Evolutionary conservation across 345 rosid species (phyloP), one percentile per base, ranked within the genome.

Genomic region (Salix dunnii): DNA sequence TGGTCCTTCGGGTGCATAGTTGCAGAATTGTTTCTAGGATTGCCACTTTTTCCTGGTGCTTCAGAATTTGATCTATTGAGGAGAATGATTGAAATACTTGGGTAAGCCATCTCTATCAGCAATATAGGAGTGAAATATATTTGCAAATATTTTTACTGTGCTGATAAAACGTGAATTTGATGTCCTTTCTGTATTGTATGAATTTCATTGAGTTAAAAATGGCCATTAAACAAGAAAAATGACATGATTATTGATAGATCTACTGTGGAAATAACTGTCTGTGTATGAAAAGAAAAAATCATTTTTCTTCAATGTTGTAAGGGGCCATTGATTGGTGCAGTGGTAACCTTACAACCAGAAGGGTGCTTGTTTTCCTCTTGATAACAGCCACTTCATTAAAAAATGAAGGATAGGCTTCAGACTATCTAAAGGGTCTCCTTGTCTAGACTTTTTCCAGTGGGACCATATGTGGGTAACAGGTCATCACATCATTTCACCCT

Each of bases 1-100:
- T 96, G 98, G 99, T 96, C 99, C 83, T 90, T 93, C 77, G 99
- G 99, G 61, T 96, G 99, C 90, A 92, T 96, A 80, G 99, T 96
- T 3, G 99, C 99, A n/a, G 99, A 96, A 82, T 85, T 96, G 76
- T 96, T 92, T 87, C 91, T 96, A 75, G 99, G 99, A 77, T 83
- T 94, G 86, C 99, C 99, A 8, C 87, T 96, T 60, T 96, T 96
- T 82, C 98, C 99, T 61, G 99, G 99, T 85, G 97, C 95, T 79
- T 96, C 99, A 79, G 99, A 96, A 82, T 94, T 94, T 84, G 98
- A 94, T 87, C 91, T 96, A 65, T 85, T 94, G 82, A 88, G 89
- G 81, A 88, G 99, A 85, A 96, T 96, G 98, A 78, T 93, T 75
- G 84, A 87, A 85, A 93, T 88, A 80, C 92, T 96, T 35, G 98